phyloP scores from a whole-genome alignment of 163 green algal species.

The Scenedesmus sp. region DNA sequence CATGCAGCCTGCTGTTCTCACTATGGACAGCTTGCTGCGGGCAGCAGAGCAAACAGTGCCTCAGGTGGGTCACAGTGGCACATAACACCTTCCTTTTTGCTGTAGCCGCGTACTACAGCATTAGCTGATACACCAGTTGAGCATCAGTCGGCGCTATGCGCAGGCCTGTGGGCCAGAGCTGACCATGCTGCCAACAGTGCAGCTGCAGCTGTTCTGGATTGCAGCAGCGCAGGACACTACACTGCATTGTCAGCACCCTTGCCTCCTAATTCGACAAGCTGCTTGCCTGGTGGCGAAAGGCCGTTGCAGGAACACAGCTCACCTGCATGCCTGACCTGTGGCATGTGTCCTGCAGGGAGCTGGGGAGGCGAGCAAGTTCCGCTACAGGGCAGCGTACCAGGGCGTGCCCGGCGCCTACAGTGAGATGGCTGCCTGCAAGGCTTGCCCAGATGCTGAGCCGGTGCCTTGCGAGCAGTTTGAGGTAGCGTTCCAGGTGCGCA shows the following conservation, averaged over 20 bases:
- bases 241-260: too few relatives aligned
- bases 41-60: not conserved
- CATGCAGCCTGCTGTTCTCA: slow-evolving; percentile 7
- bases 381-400: slow-evolving; percentile 85
- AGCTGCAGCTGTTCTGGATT: too few relatives aligned
- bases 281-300: too few relatives aligned
- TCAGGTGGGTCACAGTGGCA: not conserved
- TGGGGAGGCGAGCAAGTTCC: not conserved
- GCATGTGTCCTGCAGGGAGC: not conserved
- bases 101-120: not conserved
- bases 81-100: not conserved
- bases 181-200: too few relatives aligned
- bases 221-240: too few relatives aligned
- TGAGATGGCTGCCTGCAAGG: slow-evolving; percentile 88
- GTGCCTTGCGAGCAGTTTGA: slow-evolving; percentile 97
- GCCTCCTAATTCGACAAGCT: too few relatives aligned
- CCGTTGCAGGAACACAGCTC: not conserved
- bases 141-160: not conserved
- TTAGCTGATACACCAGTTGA: not conserved
- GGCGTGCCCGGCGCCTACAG: slow-evolving; percentile 96
- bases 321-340: not conserved
- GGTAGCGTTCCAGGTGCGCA: slow-evolving; percentile 89
- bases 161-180: not conserved
- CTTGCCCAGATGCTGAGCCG: slow-evolving; percentile 84
- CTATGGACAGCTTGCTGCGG: slow-evolving; percentile 12